Conservation (phyloP, 1,284 basidiomycete species). For the Moesziomyces aphidis region DNA sequence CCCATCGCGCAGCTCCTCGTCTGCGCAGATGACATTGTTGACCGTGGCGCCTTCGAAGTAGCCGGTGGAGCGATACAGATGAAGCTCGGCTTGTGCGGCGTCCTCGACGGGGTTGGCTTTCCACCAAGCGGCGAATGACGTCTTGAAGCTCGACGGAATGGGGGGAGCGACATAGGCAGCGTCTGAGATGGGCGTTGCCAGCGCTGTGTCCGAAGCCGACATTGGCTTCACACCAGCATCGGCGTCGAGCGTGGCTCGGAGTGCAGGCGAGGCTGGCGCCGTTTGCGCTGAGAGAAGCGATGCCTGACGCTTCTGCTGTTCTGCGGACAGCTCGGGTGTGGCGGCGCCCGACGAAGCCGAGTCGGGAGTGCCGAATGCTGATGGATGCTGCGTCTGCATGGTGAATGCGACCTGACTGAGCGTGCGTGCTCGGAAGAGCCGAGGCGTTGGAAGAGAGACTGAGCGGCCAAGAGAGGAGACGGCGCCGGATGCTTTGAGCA, state of each 20-base stretch:
- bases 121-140: constrained; percentile 58
- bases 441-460: background rate
- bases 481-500: background rate
- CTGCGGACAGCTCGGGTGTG: constrained; percentile 5
- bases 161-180: constrained; percentile 43
- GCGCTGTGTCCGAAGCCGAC: constrained; percentile 34
- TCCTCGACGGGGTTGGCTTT: constrained; percentile 35
- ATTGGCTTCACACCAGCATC: constrained; percentile 8
- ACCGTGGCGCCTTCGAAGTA: constrained; percentile 55
- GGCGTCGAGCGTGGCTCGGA: background rate
- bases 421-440: constrained; percentile 3
- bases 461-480: background rate
- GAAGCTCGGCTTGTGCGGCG: constrained; percentile 57
- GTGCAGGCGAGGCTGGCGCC: constrained; percentile 20
- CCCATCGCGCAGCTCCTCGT: constrained; percentile 43
- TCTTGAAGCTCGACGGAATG: constrained; percentile 52
- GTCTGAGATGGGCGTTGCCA: constrained; percentile 2
- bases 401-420: background rate
- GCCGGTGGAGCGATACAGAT: constrained; percentile 49
- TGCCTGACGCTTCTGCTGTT: constrained; percentile 32
- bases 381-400: constrained; percentile 7
- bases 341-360: constrained; percentile 5
- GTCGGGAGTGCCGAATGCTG: constrained; percentile 7
- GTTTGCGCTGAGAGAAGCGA: constrained; percentile 28
- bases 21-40: constrained; percentile 45